A percentile compares a stretch with the other conserved stretches of the same genome.
phyloP scores from a whole-genome alignment of 1,139 yeast species.

The Insectozyma bohioensis region DNA sequence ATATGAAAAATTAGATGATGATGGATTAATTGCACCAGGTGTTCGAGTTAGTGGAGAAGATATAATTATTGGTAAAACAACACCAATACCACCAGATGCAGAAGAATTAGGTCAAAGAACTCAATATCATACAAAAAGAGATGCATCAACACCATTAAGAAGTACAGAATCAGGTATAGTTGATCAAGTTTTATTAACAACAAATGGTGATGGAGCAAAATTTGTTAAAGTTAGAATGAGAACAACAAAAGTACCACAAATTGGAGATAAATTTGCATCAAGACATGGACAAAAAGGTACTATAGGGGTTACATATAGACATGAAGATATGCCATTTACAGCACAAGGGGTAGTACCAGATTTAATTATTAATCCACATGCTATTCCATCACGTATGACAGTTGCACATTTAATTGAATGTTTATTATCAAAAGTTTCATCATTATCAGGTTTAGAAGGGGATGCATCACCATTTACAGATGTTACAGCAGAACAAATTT shows the following conservation, averaged over 20 bases:
- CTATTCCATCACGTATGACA: constrained; percentile 99
- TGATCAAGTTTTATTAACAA: constrained; percentile 93
- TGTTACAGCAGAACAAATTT: constrained; percentile 95
- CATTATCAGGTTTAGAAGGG: constrained; percentile 95
- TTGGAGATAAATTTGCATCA: constrained; percentile 98
- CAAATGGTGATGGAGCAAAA: constrained; percentile 96
- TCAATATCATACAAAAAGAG: constrained; percentile 96
- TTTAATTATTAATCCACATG: constrained; percentile 96
- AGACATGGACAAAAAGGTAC: constrained; percentile 99
- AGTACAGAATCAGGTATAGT: constrained; percentile 98
- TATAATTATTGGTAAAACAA: constrained; percentile 96
- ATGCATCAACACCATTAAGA: constrained; percentile 96
- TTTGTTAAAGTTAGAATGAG: constrained; percentile 98
- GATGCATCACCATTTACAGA: constrained; percentile 99
- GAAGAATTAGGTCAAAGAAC: constrained; percentile 99
- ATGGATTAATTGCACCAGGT: constrained; percentile 97
- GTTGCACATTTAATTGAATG: constrained; percentile 99
- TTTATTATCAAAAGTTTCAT: constrained; percentile 90
- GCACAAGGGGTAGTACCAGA: constrained; percentile 96
- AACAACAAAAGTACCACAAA: constrained; percentile 97
- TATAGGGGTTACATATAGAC: constrained; percentile 96
- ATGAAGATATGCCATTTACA: constrained; percentile 99
- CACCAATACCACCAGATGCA: constrained; percentile 97
- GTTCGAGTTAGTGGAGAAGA: constrained; percentile 98
- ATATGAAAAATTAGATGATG: constrained; percentile 95